phyloP scores from a whole-genome alignment of 164 flowering plant genomes.

The Protea cynaroides region DNA sequence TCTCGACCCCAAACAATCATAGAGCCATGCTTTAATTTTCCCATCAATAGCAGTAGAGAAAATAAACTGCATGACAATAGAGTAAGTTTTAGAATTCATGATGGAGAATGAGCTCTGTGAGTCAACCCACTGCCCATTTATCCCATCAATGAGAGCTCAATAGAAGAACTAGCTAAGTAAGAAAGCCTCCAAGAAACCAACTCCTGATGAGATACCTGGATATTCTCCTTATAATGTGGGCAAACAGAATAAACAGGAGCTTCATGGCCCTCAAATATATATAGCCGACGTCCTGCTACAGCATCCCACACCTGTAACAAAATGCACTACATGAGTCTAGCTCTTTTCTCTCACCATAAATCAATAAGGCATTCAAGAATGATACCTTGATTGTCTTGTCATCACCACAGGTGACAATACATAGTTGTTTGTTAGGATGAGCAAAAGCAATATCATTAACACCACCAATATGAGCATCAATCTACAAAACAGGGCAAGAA shows the following conservation, averaged over 20 bases:
- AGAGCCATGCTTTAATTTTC: slow-evolving; percentile 57
- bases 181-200: not conserved
- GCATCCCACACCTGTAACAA: slow-evolving; percentile 57
- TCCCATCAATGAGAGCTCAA: not conserved
- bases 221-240: slow-evolving; percentile 63
- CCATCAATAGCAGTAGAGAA: slow-evolving; percentile 60
- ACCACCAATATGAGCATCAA: slow-evolving; percentile 65
- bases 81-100: not conserved
- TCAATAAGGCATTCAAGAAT: not conserved
- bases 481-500: slow-evolving; percentile 23
- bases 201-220: slow-evolving; percentile 33
- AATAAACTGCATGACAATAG: slow-evolving; percentile 35
- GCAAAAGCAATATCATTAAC: slow-evolving; percentile 69
- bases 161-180: not conserved
- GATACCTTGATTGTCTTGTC: slow-evolving; percentile 58
- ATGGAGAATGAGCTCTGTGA: not conserved
- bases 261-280: slow-evolving; percentile 67
- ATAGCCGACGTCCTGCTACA: slow-evolving; percentile 35
- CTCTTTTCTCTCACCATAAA: not conserved
- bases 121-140: not conserved
- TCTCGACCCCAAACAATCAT: slow-evolving; percentile 45
- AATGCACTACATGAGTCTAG: not conserved
- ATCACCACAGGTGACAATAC: slow-evolving; percentile 64
- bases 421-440: slow-evolving; percentile 53
- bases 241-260: slow-evolving; percentile 75